These are phyloP conservation scores for Xanthoparmelia taractica DNA, from an alignment of 495 filamentous ascomycete genomes.

Conservation along the genomic window DNA sequence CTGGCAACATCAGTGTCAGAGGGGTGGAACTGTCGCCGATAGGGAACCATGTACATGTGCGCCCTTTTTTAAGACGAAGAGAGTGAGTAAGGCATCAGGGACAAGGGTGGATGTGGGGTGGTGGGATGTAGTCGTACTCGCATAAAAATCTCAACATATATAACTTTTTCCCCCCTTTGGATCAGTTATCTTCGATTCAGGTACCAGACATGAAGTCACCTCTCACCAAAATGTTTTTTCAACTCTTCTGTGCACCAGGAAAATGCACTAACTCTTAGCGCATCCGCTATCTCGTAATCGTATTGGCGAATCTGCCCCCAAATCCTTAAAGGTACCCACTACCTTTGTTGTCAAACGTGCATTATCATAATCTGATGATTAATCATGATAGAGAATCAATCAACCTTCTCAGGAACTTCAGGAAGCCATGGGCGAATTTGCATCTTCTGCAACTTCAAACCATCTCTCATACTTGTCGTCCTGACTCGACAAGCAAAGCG, in stretches of 20 bases:
- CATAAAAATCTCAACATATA: too few relatives aligned
- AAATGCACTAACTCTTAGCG: slow-evolving; percentile 10
- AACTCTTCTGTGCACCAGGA: background rate
- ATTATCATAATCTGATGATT: too few relatives aligned
- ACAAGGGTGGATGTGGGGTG: too few relatives aligned
- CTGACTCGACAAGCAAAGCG: background rate
- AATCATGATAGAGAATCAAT: too few relatives aligned
- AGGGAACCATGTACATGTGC: too few relatives aligned
- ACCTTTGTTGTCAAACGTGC: too few relatives aligned
- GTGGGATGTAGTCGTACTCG: slow-evolving; percentile 7
- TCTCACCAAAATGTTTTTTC: background rate
- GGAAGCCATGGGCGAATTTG: too few relatives aligned
- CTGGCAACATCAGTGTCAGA: background rate
- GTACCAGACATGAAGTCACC: slow-evolving; percentile 16
- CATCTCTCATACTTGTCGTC: background rate
- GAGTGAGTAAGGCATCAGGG: background rate
- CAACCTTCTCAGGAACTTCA: too few relatives aligned
- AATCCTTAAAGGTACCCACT: too few relatives aligned
- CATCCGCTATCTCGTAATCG: slow-evolving; percentile 13
- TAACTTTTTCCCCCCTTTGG: too few relatives aligned
- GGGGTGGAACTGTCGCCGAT: too few relatives aligned
- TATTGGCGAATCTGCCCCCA: slow-evolving; percentile 4
- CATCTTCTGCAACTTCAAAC: background rate
- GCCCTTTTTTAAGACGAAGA: background rate
- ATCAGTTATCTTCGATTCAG: background rate